Evolutionary conservation across 108 stramenopile species (phyloP).

Genomic region (Craspedostauros australis): DNA sequence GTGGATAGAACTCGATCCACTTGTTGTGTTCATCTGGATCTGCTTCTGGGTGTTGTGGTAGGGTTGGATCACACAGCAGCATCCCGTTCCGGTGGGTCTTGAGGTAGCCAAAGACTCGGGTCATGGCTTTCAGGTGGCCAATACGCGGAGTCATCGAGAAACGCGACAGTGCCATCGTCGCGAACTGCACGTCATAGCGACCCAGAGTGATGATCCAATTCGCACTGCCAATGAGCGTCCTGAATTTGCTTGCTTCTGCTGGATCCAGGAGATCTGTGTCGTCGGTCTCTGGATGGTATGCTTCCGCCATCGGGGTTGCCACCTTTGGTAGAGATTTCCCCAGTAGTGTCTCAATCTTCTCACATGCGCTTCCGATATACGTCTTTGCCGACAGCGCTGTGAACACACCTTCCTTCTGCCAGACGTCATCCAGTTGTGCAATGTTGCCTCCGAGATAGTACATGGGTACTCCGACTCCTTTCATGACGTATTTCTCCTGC

Average conservation of each 20-base stretch:
- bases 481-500: not conserved
- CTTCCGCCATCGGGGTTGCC: no score
- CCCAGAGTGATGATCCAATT: constrained; percentile 28
- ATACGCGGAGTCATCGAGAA: no score
- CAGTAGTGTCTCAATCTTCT: not conserved
- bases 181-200: constrained; percentile 29
- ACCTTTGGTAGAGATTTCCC: not conserved
- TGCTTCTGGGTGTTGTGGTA: no score
- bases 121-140: not conserved
- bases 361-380: not conserved
- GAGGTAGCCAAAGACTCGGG: constrained; percentile 21
- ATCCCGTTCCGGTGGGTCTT: constrained; percentile 7
- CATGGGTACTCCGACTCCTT: not conserved
- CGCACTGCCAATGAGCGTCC: constrained; percentile 5
- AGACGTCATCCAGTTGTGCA: not conserved
- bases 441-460: constrained; percentile 3
- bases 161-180: constrained; percentile 11
- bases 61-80: no score
- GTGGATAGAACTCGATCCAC: no score
- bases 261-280: no score
- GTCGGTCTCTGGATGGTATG: no score
- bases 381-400: not conserved
- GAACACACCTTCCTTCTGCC: not conserved
- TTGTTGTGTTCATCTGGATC: no score
- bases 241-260: constrained; percentile 3